A percentile compares a stretch with the other conserved stretches of the same genome.
Evolutionary conservation across 768 basidiomycete species (phyloP).

Genomic region (Boletus huronensis): DNA sequence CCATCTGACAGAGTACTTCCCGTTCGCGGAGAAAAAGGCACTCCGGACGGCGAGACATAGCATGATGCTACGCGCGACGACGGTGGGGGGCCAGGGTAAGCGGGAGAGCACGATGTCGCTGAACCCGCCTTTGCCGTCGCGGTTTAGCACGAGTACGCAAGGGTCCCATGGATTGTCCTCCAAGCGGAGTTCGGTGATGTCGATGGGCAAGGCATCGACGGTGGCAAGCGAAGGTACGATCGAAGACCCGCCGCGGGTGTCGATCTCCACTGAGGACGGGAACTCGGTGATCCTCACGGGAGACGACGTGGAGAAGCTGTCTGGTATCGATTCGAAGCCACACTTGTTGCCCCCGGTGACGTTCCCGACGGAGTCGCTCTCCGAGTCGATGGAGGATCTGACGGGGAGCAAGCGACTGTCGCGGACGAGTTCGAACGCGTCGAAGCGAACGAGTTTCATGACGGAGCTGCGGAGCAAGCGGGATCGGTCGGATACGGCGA

Average conservation of each 20-base stretch:
- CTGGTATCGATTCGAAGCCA: conserved; percentile 35
- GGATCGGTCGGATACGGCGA: conserved; percentile 85
- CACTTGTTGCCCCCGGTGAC: conserved; percentile 76
- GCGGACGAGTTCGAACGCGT: conserved; percentile 43
- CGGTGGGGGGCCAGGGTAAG: conserved; percentile 38
- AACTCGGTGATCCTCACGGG: conserved; percentile 58
- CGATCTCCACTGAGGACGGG: conserved; percentile 72
- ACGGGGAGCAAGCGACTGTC: conserved; percentile 40
- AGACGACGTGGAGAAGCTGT: conserved; percentile 40
- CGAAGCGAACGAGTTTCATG: conserved; percentile 74
- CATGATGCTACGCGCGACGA: conserved; percentile 63
- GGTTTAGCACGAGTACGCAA: conserved; percentile 35
- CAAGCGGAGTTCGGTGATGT: conserved; percentile 40
- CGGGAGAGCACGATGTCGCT: conserved; percentile 43
- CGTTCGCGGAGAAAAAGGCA: conserved; percentile 86
- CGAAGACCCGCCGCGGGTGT: conserved; percentile 67
- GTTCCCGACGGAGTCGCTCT: conserved; percentile 73
- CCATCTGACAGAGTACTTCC: conserved; percentile 94
- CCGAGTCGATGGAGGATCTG: conserved; percentile 69
- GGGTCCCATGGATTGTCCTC: conserved; percentile 43
- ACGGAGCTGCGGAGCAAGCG: conserved; percentile 78
- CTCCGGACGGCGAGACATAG: conserved; percentile 87
- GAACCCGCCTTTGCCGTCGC: conserved; percentile 42
- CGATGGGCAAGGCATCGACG: conserved; percentile 34
- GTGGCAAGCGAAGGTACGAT: conserved; percentile 16